A percentile compares a stretch with the other conserved stretches of the same genome.
These are phyloP conservation scores for Daphne laureola DNA, from an alignment of 441 rosid genomes.

Conservation along the genomic window DNA sequence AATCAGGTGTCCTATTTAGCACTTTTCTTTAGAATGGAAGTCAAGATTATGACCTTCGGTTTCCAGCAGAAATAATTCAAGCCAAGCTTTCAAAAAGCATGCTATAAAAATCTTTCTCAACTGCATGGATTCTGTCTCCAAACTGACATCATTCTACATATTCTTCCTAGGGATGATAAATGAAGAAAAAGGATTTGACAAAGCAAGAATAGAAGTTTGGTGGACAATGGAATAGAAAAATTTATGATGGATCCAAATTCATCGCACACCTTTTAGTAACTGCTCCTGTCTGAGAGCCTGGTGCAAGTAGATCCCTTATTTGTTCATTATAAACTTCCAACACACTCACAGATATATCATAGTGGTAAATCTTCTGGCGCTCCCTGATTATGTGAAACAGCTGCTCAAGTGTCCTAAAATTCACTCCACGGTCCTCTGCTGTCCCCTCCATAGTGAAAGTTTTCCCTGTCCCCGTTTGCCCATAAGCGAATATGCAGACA, in stretches of 20 bases:
- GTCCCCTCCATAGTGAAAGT: conserved; percentile 96
- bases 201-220: background rate
- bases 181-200: background rate
- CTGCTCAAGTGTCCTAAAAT: conserved; percentile 73
- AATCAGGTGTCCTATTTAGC: too few species aligned
- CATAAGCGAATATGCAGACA: conserved; percentile 90
- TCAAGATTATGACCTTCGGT: too few species aligned
- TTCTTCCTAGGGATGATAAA: background rate
- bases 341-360: conserved; percentile 81
- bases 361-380: conserved; percentile 49
- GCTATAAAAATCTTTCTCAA: too few species aligned
- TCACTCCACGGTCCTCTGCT: conserved; percentile 83
- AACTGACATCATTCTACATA: too few species aligned
- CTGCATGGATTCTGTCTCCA: too few species aligned
- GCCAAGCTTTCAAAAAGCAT: too few species aligned
- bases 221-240: conserved; percentile 3
- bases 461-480: conserved; percentile 97
- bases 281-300: conserved; percentile 50
- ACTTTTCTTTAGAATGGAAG: too few species aligned
- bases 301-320: conserved; percentile 69
- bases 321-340: conserved; percentile 97
- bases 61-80: too few species aligned
- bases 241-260: background rate
- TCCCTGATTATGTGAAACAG: conserved; percentile 57
- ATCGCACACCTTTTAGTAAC: conserved; percentile 53